A percentile compares a stretch with the other conserved stretches of the same genome.
phyloP scores from a whole-genome alignment of 1,284 basidiomycete species.

The Gymnopus androsaceus region DNA sequence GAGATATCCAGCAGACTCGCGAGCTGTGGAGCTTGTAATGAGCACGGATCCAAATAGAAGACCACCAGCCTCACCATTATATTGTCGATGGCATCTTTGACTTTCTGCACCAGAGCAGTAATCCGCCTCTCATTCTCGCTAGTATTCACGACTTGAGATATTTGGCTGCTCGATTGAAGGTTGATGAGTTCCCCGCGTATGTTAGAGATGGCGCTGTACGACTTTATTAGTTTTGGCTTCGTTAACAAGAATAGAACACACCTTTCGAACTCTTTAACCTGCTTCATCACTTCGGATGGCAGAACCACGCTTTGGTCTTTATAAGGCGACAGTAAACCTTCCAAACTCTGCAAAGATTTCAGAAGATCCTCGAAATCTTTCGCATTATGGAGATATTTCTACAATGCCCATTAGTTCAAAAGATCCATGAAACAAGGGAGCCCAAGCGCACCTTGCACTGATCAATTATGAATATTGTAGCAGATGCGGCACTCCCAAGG shows the following conservation, averaged over 20 bases:
- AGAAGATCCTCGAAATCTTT: neutral
- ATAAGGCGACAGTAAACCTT: neutral
- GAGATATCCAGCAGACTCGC: neutral
- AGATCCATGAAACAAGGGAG: neutral
- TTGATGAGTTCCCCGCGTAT: neutral
- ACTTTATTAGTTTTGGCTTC: neutral
- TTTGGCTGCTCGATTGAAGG: neutral
- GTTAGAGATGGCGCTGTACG: neutral
- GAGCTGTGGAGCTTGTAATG: neutral
- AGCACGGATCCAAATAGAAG: neutral
- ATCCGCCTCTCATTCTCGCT: neutral
- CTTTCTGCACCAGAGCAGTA: neutral
- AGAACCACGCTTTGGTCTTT: neutral
- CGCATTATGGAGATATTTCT: conserved; percentile 3
- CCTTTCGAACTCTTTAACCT: neutral
- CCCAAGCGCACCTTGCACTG: neutral
- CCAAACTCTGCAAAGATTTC: neutral
- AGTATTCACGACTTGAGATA: neutral
- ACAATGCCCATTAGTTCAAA: neutral
- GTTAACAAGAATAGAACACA: neutral
- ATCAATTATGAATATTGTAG: neutral
- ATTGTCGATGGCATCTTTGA: conserved; percentile 4
- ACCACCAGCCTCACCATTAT: neutral
- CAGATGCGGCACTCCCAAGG: conserved; percentile 3
- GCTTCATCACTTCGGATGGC: neutral